Base-by-base conservation (phyloP, 2,329 filamentous ascomycete genomes). In the Ceratocystis smalleyi region DNA sequence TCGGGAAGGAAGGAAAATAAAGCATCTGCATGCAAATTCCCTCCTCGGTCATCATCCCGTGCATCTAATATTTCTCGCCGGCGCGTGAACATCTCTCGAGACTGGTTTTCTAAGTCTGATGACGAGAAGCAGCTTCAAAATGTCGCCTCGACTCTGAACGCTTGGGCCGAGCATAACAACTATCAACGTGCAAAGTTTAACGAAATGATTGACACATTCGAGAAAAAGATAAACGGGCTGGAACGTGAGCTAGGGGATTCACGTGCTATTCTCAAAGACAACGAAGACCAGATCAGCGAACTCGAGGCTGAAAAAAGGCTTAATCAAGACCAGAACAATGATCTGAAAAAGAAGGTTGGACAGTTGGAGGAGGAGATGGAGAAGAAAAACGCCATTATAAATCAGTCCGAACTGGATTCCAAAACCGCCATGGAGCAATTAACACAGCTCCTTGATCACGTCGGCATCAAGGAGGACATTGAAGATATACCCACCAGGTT, bases 21-120 rank as follows among this genome's bases (percentile, higher is more conserved):
- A 5, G 30, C 40, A 7, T 32, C 22, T 7, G 17, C 15, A 4
- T 47, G 15, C 15, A 30, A 32, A 8, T 19, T 43, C n/a, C 24
- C 49, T 7, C 35, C 61, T 30, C 60, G 65, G 7, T 49, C 62
- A n/a, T 66, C 65, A 10, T 66, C 65, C 40, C 65, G 65, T 30
- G 43, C 62, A n/a, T 66, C 65, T 7, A 66, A 66, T 32, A 66
- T 64, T 19, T 66, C 65, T 24, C 65, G 65, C 43, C 62, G 65
- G 6, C 65, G 65, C 12, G 59, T 66, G 17, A 59, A 59, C 2
- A 27, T 66, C 3, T 51, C 62, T 2, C 61, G 55, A 17, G 59
- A 66, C 17, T 66, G 47, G 62, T 62, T 64, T 19, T 61, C 62
- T n/a, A 49, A 47, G n/a, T 55, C 51, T 17, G 59, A 62, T 40